Base-by-base conservation (phyloP, 2,329 filamentous ascomycete species). In the Botrytis byssoidea region DNA sequence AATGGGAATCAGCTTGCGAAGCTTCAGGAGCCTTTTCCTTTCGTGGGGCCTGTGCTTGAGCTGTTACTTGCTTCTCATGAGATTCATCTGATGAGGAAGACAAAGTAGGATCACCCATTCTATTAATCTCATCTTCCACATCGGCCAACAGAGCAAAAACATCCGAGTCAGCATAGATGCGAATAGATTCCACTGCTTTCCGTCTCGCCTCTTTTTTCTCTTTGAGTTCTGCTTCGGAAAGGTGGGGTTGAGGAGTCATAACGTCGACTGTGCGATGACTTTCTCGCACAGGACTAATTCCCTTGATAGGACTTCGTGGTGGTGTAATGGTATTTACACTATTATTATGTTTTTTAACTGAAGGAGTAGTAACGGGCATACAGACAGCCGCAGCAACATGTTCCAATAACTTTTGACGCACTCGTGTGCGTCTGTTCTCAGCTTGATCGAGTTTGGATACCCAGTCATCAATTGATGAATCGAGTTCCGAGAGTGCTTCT, bases 391-490 rank as follows among this genome's bases (percentile, higher is more conserved):
- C 93, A 65, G 93, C 92, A 70, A 95, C 90, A 79, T 95, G 93
- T 82, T 95, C 92, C 5, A 95, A 87, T 20, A 95, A 85, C 85
- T 94, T 95, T 81, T 95, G 92, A 55, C 92, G 88, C 63, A 95
- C 89, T 10, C 91, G 87, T 25, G 90, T 91, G 59, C 92, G 89
- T 79, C 93, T 87, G 80, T 94, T 93, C 82, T 95, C 93, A 16
- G 92, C 91, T 76, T 91, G 88, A 79, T 95, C 93, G n/a, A 95
- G 87, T 83, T 95, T 95, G 77, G 84, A 86, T 67, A 93, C 89
- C 91, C 93, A 95, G 80, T 94, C 92, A 78, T 95, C 93, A 76
- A 95, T 95, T 4, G 91, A 92, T 25, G 87, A 84, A 79, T 95
- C 92, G 10, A 95, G 87, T 81, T 94, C 92, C 1, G 90, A 89